Evolutionary conservation across 257 asterid genomes (phyloP).

Genomic region (Nicotiana noctiflora): DNA sequence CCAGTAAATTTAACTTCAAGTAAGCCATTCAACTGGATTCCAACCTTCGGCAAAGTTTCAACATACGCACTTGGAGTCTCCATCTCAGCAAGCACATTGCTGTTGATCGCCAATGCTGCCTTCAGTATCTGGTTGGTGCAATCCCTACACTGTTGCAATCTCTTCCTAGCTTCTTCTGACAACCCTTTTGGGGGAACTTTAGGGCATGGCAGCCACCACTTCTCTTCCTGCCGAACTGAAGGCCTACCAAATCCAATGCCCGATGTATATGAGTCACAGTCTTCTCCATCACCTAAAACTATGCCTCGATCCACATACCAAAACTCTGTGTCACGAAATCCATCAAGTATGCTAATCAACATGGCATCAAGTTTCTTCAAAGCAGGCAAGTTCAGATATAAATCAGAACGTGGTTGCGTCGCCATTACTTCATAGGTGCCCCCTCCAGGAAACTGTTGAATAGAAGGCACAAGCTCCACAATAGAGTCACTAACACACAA

Average conservation of each 20-base stretch:
- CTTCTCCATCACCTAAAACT: slow-evolving; percentile 39
- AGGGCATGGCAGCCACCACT: slow-evolving; percentile 99
- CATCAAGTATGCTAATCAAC: slow-evolving; percentile 83
- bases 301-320: slow-evolving; percentile 90
- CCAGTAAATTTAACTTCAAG: background rate
- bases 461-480: slow-evolving; percentile 87
- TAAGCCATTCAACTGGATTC: background rate
- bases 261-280: slow-evolving; percentile 32
- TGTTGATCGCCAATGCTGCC: slow-evolving; percentile 92
- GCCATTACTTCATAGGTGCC: slow-evolving; percentile 88
- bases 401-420: slow-evolving; percentile 70
- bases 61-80: slow-evolving; percentile 80
- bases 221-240: slow-evolving; percentile 91
- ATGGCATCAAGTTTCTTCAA: slow-evolving; percentile 92
- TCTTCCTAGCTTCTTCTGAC: slow-evolving; percentile 74
- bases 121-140: slow-evolving; percentile 91
- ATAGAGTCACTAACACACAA: slow-evolving; percentile 83
- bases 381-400: slow-evolving; percentile 88
- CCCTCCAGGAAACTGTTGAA: slow-evolving; percentile 75
- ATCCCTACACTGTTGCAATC: slow-evolving; percentile 89
- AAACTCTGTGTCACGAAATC: slow-evolving; percentile 73
- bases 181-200: slow-evolving; percentile 86
- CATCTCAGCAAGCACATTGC: slow-evolving; percentile 88
- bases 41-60: slow-evolving; percentile 90
- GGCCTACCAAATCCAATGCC: slow-evolving; percentile 60